Conservation (phyloP, 495 filamentous ascomycete species). For the Cercophora scortea region DNA sequence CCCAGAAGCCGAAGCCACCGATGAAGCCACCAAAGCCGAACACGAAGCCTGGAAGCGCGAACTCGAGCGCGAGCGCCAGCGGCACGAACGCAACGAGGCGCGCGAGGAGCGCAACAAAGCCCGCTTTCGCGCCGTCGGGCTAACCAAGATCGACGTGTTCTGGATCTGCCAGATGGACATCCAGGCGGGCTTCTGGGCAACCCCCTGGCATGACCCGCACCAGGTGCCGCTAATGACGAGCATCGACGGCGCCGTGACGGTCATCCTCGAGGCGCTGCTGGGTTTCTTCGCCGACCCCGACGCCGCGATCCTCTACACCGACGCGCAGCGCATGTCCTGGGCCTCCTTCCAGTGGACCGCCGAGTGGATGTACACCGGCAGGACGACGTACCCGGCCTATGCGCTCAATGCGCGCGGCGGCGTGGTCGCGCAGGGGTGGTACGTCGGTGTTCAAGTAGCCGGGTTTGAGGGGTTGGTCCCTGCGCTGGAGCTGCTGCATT, state of each 20-base stretch:
- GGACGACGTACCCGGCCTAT: neutral
- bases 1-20: neutral
- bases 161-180: neutral
- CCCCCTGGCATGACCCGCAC: neutral
- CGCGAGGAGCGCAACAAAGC: neutral
- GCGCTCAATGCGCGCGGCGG: neutral
- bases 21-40: neutral
- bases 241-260: neutral
- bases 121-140: neutral
- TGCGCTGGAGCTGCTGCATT: neutral
- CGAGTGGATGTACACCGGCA: neutral
- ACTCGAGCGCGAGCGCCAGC: neutral
- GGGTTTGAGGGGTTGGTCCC: neutral
- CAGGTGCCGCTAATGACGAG: neutral
- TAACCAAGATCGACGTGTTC: neutral
- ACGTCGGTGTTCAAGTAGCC: neutral
- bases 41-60: neutral
- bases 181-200: neutral
- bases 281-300: neutral
- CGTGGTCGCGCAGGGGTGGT: neutral
- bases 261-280: neutral
- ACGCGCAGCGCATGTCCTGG: neutral
- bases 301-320: neutral
- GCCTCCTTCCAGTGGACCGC: neutral
- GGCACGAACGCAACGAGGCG: neutral